Evolutionary conservation across 2,329 filamentous ascomycete species (phyloP).

Genomic region (Ophiostoma angusticollis): DNA sequence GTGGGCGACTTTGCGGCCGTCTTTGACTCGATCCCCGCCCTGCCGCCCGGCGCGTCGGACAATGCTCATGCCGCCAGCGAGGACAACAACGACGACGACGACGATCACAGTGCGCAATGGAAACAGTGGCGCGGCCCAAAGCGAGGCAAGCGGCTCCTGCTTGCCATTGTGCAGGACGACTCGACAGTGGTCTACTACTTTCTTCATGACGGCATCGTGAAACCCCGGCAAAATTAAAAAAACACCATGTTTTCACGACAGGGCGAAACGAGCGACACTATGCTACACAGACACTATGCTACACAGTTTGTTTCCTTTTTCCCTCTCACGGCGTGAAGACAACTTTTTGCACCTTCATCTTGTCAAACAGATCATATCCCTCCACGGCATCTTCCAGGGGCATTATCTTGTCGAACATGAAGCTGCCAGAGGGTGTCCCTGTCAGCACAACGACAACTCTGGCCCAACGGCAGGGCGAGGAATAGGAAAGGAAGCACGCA

Average conservation of each 20-base stretch:
- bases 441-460: too few relatives aligned
- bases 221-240: conserved; percentile 65
- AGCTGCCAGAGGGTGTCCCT: conserved; percentile 42
- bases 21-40: conserved; percentile 48
- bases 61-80: conserved; percentile 16
- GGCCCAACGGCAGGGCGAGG: too few relatives aligned
- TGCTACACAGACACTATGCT: not conserved
- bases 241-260: too few relatives aligned
- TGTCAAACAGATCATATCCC: conserved; percentile 59
- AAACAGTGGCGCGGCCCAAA: conserved; percentile 31
- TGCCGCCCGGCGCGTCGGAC: conserved; percentile 25
- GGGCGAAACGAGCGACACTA: too few relatives aligned
- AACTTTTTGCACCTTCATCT: conserved; percentile 62
- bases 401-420: conserved; percentile 68
- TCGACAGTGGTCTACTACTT: conserved; percentile 78
- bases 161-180: conserved; percentile 65
- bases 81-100: conserved; percentile 12
- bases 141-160: conserved; percentile 54
- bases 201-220: conserved; percentile 76
- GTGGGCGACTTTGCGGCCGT: conserved; percentile 51
- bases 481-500: too few relatives aligned
- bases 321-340: conserved; percentile 42
- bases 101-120: conserved; percentile 18
- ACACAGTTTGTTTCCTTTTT: not conserved
- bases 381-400: conserved; percentile 52